These are phyloP conservation scores for Trichosanthes cucumerina DNA, from an alignment of 306 rosid species.

Conservation along the genomic window DNA sequence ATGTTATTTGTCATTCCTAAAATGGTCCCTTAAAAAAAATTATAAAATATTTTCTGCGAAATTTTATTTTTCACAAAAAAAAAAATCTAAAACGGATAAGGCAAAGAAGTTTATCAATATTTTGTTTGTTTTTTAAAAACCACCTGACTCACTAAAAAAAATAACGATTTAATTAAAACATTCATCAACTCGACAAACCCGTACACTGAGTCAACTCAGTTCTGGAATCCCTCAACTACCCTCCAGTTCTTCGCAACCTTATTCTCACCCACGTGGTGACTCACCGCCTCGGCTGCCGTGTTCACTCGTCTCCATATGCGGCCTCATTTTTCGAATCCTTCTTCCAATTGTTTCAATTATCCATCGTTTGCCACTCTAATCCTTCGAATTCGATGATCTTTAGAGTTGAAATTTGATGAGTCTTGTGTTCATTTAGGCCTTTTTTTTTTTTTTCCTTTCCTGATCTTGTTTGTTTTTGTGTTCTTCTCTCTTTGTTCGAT, in stretches of 20 bases:
- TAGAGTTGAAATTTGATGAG: neutral
- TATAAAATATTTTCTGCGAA: too few relatives aligned
- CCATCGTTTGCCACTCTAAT: neutral
- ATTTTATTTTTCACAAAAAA: too few relatives aligned
- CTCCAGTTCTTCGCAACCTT: neutral
- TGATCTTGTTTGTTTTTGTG: neutral
- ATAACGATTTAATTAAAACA: neutral
- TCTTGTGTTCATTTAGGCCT: neutral
- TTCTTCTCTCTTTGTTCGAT: neutral
- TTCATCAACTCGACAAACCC: neutral
- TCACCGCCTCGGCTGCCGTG: conserved; percentile 7
- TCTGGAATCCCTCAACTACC: neutral
- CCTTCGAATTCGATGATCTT: neutral
- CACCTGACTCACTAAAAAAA: neutral
- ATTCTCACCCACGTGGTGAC: conserved; percentile 7
- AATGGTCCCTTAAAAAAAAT: too few relatives aligned
- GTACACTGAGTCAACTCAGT: conserved; percentile 7
- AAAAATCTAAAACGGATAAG: neutral
- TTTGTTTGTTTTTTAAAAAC: neutral
- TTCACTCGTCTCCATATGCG: neutral
- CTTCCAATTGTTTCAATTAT: neutral
- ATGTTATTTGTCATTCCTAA: too few relatives aligned
- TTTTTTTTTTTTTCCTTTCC: neutral
- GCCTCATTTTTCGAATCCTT: neutral
- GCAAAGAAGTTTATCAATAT: neutral